Evolutionary conservation across 2,329 filamentous ascomycete species (phyloP).

Genomic region (Cyphellophora attinorum): DNA sequence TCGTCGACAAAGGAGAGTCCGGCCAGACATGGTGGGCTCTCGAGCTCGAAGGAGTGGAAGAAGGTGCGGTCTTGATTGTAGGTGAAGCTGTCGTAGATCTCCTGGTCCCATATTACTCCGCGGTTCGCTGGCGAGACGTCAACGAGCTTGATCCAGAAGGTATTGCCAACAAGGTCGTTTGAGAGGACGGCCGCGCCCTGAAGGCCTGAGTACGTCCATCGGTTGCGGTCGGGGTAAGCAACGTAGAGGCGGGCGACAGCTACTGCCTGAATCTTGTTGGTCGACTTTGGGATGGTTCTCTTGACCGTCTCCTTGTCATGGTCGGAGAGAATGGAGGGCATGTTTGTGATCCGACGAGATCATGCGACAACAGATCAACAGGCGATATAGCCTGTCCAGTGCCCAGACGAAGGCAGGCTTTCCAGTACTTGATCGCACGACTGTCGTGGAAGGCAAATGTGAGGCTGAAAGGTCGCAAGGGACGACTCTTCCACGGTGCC

Average conservation of each 20-base stretch:
- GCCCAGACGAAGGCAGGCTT: too few species aligned
- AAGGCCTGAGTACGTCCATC: slow-evolving; percentile 90
- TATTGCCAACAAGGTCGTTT: slow-evolving; percentile 89
- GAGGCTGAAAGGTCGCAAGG: too few species aligned
- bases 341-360: too few species aligned
- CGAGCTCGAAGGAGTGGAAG: slow-evolving; percentile 94
- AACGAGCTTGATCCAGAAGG: slow-evolving; percentile 95
- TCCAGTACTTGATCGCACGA: too few species aligned
- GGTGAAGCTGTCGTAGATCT: slow-evolving; percentile 87
- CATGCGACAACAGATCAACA: too few species aligned
- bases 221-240: slow-evolving; percentile 71
- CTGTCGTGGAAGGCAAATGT: too few species aligned
- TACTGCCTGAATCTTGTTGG: slow-evolving; percentile 95
- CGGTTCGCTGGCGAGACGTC: slow-evolving; percentile 76
- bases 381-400: too few species aligned
- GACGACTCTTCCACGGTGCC: too few species aligned
- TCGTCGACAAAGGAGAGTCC: slow-evolving; percentile 90
- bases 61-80: slow-evolving; percentile 98
- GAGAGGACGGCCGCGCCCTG: slow-evolving; percentile 86
- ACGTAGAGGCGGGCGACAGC: slow-evolving; percentile 90
- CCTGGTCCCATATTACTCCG: slow-evolving; percentile 93
- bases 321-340: slow-evolving; percentile 67
- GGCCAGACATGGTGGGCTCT: slow-evolving; percentile 64
- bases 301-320: slow-evolving; percentile 96
- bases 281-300: slow-evolving; percentile 81